These are phyloP conservation scores for Colletotrichum echinochloae DNA, from an alignment of 2,329 filamentous ascomycete genomes.

Conservation along the genomic window DNA sequence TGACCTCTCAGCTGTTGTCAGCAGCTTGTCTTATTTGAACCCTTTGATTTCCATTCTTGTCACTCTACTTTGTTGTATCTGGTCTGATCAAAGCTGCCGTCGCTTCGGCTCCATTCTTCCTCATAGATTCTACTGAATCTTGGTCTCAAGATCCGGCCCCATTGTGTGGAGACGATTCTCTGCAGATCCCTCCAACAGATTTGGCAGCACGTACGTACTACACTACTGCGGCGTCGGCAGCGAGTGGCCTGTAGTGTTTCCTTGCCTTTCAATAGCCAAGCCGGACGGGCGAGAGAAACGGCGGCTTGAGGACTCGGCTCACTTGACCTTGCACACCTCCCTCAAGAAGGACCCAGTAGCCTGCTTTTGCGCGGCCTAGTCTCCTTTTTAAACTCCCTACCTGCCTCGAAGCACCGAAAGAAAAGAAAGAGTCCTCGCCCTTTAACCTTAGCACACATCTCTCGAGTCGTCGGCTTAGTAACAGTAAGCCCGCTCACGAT, in stretches of 20 bases:
- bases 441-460: too few species aligned
- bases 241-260: slow-evolving; percentile 16
- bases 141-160: not conserved
- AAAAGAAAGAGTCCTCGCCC: too few species aligned
- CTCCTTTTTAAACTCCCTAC: slow-evolving; percentile 4
- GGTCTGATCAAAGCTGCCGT: slow-evolving; percentile 18
- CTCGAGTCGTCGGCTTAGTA: not conserved
- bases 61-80: not conserved
- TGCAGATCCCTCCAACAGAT: slow-evolving; percentile 12
- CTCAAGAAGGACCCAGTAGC: slow-evolving; percentile 18
- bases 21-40: slow-evolving; percentile 12
- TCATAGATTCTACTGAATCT: not conserved
- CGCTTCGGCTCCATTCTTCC: slow-evolving; percentile 5
- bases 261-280: slow-evolving; percentile 34
- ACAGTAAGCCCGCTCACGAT: slow-evolving; percentile 59
- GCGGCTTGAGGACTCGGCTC: slow-evolving; percentile 32
- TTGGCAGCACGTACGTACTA: not conserved
- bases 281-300: slow-evolving; percentile 27
- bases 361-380: slow-evolving; percentile 5
- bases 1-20: slow-evolving; percentile 8
- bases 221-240: slow-evolving; percentile 12
- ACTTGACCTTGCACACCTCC: slow-evolving; percentile 30
- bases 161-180: not conserved
- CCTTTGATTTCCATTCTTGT: not conserved
- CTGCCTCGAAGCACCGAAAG: not conserved